Conservation (phyloP, 2,329 filamentous ascomycete genomes). For the Diaporthe sp. region DNA sequence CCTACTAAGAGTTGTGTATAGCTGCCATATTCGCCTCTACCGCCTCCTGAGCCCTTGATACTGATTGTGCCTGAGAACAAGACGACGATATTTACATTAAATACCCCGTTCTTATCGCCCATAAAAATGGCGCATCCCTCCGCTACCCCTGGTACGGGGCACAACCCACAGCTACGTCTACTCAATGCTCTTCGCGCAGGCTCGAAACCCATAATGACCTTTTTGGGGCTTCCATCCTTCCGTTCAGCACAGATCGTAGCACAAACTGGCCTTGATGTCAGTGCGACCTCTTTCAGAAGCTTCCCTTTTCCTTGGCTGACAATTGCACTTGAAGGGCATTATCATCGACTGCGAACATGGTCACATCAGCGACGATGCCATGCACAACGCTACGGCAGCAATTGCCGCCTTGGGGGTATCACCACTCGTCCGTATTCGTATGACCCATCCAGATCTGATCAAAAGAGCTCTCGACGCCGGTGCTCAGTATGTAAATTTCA, state of each 20-base stretch:
- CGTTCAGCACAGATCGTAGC: background rate
- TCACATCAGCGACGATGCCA: background rate
- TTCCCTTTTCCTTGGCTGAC: background rate
- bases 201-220: background rate
- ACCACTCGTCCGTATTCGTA: background rate
- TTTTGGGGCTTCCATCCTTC: background rate
- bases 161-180: background rate
- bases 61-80: too few relatives aligned
- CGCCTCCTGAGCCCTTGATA: too few relatives aligned
- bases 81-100: too few relatives aligned
- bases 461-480: background rate
- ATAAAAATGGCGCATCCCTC: background rate
- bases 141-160: background rate
- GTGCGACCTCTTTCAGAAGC: background rate
- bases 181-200: background rate
- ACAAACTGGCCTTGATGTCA: background rate
- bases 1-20: too few relatives aligned
- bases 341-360: background rate
- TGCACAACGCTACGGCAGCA: background rate
- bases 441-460: background rate
- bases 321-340: background rate
- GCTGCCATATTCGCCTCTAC: too few relatives aligned
- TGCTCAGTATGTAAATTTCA: background rate
- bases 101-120: too few relatives aligned
- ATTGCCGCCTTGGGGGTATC: background rate